Conservation (phyloP, 116 monocot species). For the Posidonia oceanica region DNA sequence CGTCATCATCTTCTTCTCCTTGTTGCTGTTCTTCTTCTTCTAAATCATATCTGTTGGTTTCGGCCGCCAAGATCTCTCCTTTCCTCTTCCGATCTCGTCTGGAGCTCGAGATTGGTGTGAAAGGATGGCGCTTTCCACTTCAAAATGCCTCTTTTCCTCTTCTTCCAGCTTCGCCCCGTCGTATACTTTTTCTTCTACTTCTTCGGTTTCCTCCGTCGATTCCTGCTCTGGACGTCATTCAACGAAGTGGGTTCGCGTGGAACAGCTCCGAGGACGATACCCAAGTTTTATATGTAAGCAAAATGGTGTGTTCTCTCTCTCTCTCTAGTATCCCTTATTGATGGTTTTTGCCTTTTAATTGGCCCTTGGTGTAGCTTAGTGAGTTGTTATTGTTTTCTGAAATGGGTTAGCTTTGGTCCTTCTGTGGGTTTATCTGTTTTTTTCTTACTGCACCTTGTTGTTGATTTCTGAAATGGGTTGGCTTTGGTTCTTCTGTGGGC, state of each 20-base stretch:
- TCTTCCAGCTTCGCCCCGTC: constrained; percentile 4
- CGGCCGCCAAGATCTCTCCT: background rate
- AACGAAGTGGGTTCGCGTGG: background rate
- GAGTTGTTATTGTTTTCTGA: too few relatives aligned
- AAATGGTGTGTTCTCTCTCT: constrained; percentile 16
- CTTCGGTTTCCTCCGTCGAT: background rate
- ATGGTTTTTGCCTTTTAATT: background rate
- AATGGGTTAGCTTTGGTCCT: too few relatives aligned
- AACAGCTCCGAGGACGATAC: background rate
- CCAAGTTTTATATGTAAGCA: constrained; percentile 13
- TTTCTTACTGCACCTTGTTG: too few relatives aligned
- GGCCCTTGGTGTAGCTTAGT: too few relatives aligned
- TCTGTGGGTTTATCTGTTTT: too few relatives aligned
- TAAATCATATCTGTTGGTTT: background rate
- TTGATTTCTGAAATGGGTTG: too few relatives aligned
- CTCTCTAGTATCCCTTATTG: background rate
- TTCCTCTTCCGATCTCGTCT: background rate
- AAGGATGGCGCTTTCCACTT: constrained; percentile 21
- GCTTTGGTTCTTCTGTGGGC: too few relatives aligned
- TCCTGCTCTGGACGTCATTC: background rate
- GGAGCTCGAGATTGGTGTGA: background rate
- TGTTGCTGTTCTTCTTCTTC: background rate
- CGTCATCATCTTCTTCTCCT: background rate
- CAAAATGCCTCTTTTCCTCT: constrained; percentile 16
- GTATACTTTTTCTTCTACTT: background rate